Base-by-base conservation (phyloP, 495 filamentous ascomycete species). In the Cryomyces antarcticus region DNA sequence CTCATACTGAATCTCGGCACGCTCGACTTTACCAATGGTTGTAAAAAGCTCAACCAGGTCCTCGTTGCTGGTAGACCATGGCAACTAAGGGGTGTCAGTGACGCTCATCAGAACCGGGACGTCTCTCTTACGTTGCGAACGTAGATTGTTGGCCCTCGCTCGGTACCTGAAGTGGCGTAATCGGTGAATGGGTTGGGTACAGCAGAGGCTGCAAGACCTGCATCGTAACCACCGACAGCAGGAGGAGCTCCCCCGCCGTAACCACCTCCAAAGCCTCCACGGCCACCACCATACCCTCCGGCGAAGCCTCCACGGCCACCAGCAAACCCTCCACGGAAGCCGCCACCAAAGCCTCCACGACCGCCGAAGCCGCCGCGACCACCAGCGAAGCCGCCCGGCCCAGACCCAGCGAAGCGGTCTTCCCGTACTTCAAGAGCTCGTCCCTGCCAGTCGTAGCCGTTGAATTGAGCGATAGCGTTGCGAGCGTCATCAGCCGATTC, bases 21-120 rank as follows among this genome's bases (percentile, higher is more conserved):
- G 84, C 51, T 94, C 86, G 47, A 97, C 89, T 62, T 94, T 93
- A 38, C 88, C 89, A 56, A 97, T 96, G 5, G 89, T 97, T 29
- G 78, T 85, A 71, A 97, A 97, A 10, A 97, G 71, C 55, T 97
- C 89, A 38, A 95, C 71, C 4, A 97, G 62, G 59, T 97, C 89
- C 44, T 96, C 92, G 52, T 96, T 95, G 63, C 86, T 94, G 17
- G 89, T 97, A 30, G 88, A 95, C 89, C 89, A 97, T 5, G 89
- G 89, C 44, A 97, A 73, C 88, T 96, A 53, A 28, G 29, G 7
- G 29, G 6, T 6, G 50, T 59, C 45, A 57, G 52, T 38, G 45
- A 3, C 6, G 28, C 7, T 39, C 7, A 10, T 42, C 0, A 29
- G 45, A 35, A 34, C 33, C 5, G 17, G 28, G 11, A 39, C 7